Evolutionary conservation across 768 basidiomycete species (phyloP), one percentile per base, ranked within the genome.

Genomic region (Tephrocybe sp.): DNA sequence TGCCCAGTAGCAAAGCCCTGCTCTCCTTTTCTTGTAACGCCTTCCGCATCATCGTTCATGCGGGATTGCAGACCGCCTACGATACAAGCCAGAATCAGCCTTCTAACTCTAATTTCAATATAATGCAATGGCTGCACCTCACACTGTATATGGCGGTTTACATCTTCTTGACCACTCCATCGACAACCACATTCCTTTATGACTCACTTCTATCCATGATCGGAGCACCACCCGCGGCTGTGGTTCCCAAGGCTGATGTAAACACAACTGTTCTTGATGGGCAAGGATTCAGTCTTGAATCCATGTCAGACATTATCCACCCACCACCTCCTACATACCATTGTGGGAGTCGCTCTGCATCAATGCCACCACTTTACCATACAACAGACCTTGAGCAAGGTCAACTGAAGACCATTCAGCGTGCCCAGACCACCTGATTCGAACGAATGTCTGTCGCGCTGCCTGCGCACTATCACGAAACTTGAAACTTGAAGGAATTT

Each of bases 351-450:
- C 19, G 26, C 26, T 38, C 18, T 15, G n/a, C 37, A 5, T 34
- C 32, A 5, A 6, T 34, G 5, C 34, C 46, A 38, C 36, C 24
- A 13, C 34, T 40, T 27, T 8, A 16, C 47, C 27, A 11, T 28
- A 16, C 37, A 15, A 26, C 38, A 15, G 47, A 48, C 47, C 47
- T 48, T 31, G 47, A 48, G 28, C 37, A 22, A 31, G 47, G 47
- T 24, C 18, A 31, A 18, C 16, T 22, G 24, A 24, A 24, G 16
- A 2, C 45, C 27, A 42, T 2, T n/a, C n/a, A 27, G 31, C 44
- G 18, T 18, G 28, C 8, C 30, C n/a, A n/a, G n/a, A n/a, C n/a
- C n/a, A n/a, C n/a, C n/a, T n/a, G n/a, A n/a, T n/a, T n/a, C n/a
- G n/a, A n/a, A n/a, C n/a, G n/a, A n/a, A n/a, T n/a, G n/a, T n/a